Percentiles rank a stretch among this genome's conserved stretches.
Conservation (phyloP, 495 filamentous ascomycete genomes). For the Neurospora sp. region DNA sequence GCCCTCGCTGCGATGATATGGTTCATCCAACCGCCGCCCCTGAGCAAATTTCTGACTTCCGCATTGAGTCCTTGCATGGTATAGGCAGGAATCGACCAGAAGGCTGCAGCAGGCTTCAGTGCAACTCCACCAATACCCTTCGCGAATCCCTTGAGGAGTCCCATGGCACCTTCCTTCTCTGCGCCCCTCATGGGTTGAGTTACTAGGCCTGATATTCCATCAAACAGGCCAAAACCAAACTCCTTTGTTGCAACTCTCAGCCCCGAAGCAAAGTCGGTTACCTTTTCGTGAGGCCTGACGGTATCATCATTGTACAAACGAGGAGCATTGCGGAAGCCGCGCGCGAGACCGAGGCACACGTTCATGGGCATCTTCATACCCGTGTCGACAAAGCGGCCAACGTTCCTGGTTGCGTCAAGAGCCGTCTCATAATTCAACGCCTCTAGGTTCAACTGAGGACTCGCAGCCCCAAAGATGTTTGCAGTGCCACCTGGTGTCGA, state of each 20-base stretch:
- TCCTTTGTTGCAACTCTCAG: slow-evolving; percentile 57
- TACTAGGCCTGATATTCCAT: slow-evolving; percentile 62
- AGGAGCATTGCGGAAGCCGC: slow-evolving; percentile 79
- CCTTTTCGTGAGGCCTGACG: slow-evolving; percentile 56
- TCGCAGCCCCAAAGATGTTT: not conserved
- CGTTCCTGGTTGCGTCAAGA: slow-evolving; percentile 50
- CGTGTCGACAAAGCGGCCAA: slow-evolving; percentile 57
- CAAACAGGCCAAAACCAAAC: slow-evolving; percentile 56
- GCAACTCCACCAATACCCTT: slow-evolving; percentile 65
- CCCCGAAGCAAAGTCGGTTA: slow-evolving; percentile 60
- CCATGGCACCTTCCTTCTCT: slow-evolving; percentile 55
- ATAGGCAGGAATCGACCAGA: slow-evolving; percentile 63
- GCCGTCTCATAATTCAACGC: slow-evolving; percentile 42
- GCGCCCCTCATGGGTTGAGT: slow-evolving; percentile 60
- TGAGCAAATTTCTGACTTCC: slow-evolving; percentile 53
- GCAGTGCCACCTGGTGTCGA: not conserved
- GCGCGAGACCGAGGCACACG: slow-evolving; percentile 64
- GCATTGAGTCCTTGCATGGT: slow-evolving; percentile 67
- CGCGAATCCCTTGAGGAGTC: slow-evolving; percentile 65
- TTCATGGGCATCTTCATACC: slow-evolving; percentile 73
- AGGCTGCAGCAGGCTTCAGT: slow-evolving; percentile 56
- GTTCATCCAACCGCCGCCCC: slow-evolving; percentile 49
- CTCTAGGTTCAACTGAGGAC: not conserved
- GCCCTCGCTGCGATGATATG: slow-evolving; percentile 67
- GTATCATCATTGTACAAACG: slow-evolving; percentile 69